Conservation (phyloP, 768 basidiomycete genomes). For the Butyriboletus loyo region DNA sequence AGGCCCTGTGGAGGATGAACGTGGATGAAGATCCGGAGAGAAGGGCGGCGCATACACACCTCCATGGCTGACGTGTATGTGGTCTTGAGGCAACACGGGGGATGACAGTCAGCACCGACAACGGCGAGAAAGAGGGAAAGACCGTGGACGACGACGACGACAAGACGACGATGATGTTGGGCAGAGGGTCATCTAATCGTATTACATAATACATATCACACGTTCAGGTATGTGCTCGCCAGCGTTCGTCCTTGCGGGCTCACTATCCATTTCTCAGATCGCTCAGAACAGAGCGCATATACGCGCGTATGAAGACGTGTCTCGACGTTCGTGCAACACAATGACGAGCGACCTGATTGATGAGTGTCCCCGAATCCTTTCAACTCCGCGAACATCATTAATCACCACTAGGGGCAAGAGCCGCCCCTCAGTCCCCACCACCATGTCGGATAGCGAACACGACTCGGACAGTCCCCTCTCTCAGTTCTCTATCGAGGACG, state of each 20-base stretch:
- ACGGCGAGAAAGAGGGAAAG: slow-evolving; percentile 11
- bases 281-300: neutral
- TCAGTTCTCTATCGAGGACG: slow-evolving; percentile 20
- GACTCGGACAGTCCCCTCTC: slow-evolving; percentile 10
- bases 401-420: neutral
- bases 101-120: slow-evolving; percentile 3
- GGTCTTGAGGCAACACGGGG: slow-evolving; percentile 3
- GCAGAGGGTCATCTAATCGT: slow-evolving; percentile 38
- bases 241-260: neutral
- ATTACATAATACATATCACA: slow-evolving; percentile 32
- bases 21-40: neutral
- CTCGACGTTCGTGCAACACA: slow-evolving; percentile 2
- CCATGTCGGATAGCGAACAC: slow-evolving; percentile 12
- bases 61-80: slow-evolving; percentile 34
- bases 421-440: neutral
- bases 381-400: slow-evolving; percentile 16
- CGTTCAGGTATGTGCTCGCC: slow-evolving; percentile 4
- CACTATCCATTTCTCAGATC: neutral
- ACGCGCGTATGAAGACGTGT: neutral
- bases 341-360: slow-evolving; percentile 10
- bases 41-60: slow-evolving; percentile 22
- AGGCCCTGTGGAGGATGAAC: slow-evolving; percentile 53
- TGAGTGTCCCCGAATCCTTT: neutral
- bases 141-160: slow-evolving; percentile 19
- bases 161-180: slow-evolving; percentile 28